Evolutionary conservation across 2,329 filamentous ascomycete species (phyloP).

Genomic region (Chaetoscypha palmicola): DNA sequence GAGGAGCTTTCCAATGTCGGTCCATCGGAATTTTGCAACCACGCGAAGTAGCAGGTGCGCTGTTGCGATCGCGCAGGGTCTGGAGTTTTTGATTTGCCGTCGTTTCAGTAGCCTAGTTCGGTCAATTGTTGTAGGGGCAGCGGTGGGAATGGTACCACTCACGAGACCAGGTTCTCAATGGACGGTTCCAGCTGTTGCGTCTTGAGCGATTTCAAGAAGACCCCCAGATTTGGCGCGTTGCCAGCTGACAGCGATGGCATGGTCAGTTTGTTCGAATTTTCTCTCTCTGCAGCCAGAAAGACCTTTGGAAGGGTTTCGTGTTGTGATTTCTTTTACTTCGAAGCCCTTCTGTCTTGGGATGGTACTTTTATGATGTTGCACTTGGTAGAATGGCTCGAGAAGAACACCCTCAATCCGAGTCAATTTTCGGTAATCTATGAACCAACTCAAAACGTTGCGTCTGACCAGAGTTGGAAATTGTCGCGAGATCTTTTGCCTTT

Average conservation of each 20-base stretch:
- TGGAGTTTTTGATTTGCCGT: constrained; percentile 79
- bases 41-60: constrained; percentile 82
- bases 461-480: no score
- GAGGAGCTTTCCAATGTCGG: constrained; percentile 71
- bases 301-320: no score
- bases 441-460: no score
- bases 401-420: no score
- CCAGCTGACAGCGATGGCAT: not conserved
- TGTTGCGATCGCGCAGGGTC: constrained; percentile 85
- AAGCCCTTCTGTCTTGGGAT: no score
- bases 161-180: constrained; percentile 80
- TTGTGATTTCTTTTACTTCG: no score
- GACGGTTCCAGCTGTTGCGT: constrained; percentile 69
- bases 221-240: constrained; percentile 65
- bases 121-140: constrained; percentile 10
- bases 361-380: no score
- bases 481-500: no score
- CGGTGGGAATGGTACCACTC: constrained; percentile 17
- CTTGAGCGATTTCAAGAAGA: constrained; percentile 74
- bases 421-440: no score
- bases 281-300: no score
- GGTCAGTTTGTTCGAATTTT: no score
- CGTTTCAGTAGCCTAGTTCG: constrained; percentile 66
- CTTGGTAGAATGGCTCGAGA: no score
- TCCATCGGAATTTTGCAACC: constrained; percentile 73